Evolutionary conservation across 2,329 filamentous ascomycete species (phyloP).

Genomic region (Zymoseptoria pseudotritici): DNA sequence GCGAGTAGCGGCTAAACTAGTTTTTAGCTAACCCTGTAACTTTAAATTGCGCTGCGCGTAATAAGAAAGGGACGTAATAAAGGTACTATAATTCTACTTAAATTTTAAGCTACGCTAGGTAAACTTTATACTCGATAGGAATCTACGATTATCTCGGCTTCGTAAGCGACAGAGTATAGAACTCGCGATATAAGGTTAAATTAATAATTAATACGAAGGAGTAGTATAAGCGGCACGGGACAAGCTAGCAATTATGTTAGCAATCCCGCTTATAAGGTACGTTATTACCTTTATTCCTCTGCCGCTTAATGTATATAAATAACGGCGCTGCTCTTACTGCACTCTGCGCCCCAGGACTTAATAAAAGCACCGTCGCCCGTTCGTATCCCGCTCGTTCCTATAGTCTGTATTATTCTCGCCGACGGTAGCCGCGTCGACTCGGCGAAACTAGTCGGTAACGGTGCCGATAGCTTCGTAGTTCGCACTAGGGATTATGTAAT

Average conservation of each 20-base stretch:
- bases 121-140: not conserved
- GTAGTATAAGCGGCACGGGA: not conserved
- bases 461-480: slow-evolving; percentile 9
- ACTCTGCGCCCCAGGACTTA: not conserved
- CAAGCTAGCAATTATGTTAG: not conserved
- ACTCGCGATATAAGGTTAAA: not conserved
- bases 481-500: slow-evolving; percentile 5
- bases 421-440: slow-evolving; percentile 10
- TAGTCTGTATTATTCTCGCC: slow-evolving; percentile 8
- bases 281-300: not conserved
- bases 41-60: too few relatives aligned
- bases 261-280: not conserved
- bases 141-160: not conserved
- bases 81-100: not conserved
- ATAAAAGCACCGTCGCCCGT: not conserved
- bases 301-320: not conserved
- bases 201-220: not conserved
- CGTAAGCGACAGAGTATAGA: not conserved
- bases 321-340: not conserved
- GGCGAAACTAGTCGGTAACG: slow-evolving; percentile 6
- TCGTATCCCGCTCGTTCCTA: not conserved
- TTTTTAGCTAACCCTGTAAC: too few relatives aligned
- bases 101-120: not conserved
- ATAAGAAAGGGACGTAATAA: not conserved
- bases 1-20: too few relatives aligned